These are phyloP conservation scores for Naganishia sp. DNA, from an alignment of 1,284 basidiomycete genomes.

Conservation along the genomic window DNA sequence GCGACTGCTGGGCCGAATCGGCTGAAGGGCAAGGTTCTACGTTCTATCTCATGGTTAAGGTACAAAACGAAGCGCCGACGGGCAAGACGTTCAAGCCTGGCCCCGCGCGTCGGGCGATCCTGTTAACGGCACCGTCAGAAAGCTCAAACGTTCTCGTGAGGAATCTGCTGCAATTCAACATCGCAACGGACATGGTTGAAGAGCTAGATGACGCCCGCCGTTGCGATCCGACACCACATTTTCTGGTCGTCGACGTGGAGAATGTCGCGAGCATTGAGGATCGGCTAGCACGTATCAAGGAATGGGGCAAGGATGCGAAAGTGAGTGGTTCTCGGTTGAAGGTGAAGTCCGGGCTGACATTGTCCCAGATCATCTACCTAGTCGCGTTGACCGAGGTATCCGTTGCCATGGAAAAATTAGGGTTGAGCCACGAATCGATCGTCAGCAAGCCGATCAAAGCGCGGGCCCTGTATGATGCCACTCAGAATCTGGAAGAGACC, in stretches of 20 bases:
- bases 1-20: slow-evolving; percentile 47
- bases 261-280: not conserved
- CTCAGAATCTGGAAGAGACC: slow-evolving; percentile 26
- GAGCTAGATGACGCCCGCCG: not conserved
- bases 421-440: slow-evolving; percentile 39
- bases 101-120: not conserved
- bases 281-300: slow-evolving; percentile 1
- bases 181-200: not conserved
- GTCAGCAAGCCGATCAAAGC: slow-evolving; percentile 49
- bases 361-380: slow-evolving; percentile 39
- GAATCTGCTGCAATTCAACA: slow-evolving; percentile 22
- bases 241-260: slow-evolving; percentile 20
- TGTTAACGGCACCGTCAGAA: slow-evolving; percentile 3
- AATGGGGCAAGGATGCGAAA: slow-evolving; percentile 7
- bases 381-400: slow-evolving; percentile 43
- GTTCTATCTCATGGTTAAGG: slow-evolving; percentile 48
- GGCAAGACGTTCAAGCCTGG: not conserved
- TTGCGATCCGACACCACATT: slow-evolving; percentile 4
- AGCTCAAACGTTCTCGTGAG: slow-evolving; percentile 9
- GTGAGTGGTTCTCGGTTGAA: not conserved
- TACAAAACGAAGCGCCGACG: slow-evolving; percentile 32
- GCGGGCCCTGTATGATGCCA: slow-evolving; percentile 40
- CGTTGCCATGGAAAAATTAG: slow-evolving; percentile 16
- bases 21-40: slow-evolving; percentile 47
- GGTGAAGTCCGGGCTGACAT: not conserved